These are phyloP conservation scores for Arachis monticola DNA, from an alignment of 331 rosid species.

Conservation along the genomic window DNA sequence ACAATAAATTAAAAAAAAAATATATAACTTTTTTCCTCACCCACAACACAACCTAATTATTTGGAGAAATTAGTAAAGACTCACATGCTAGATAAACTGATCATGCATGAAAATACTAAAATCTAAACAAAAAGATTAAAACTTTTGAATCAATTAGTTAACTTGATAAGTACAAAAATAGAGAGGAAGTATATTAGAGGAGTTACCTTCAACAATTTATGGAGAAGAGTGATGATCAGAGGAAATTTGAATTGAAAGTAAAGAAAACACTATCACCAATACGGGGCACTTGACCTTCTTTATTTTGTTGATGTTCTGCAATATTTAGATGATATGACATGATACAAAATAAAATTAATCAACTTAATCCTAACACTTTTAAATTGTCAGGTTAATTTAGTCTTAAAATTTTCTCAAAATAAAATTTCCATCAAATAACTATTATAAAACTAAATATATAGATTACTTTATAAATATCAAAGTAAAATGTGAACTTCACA, in stretches of 20 bases:
- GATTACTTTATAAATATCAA: too few relatives aligned
- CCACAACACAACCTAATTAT: not conserved
- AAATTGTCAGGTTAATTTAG: too few relatives aligned
- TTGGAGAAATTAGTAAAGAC: conserved; percentile 36
- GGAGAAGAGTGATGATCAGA: conserved; percentile 41
- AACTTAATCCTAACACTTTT: too few relatives aligned
- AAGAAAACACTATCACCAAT: not conserved
- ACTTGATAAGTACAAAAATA: conserved; percentile 29
- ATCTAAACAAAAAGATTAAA: not conserved
- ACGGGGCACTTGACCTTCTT: too few relatives aligned
- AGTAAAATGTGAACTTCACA: too few relatives aligned
- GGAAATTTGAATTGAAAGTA: conserved; percentile 33
- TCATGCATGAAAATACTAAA: conserved; percentile 36
- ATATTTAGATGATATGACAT: too few relatives aligned
- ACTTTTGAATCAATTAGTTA: conserved; percentile 29
- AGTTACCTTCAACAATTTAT: conserved; percentile 52
- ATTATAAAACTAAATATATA: too few relatives aligned
- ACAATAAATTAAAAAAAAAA: too few relatives aligned
- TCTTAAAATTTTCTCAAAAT: too few relatives aligned
- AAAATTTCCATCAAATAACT: too few relatives aligned
- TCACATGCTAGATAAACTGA: conserved; percentile 52
- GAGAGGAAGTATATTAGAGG: conserved; percentile 23
- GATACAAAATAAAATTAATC: too few relatives aligned
- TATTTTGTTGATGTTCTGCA: too few relatives aligned
- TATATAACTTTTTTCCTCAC: not conserved